Conservation (phyloP, 1,139 yeast genomes). For the Taphrina flavorubra region DNA sequence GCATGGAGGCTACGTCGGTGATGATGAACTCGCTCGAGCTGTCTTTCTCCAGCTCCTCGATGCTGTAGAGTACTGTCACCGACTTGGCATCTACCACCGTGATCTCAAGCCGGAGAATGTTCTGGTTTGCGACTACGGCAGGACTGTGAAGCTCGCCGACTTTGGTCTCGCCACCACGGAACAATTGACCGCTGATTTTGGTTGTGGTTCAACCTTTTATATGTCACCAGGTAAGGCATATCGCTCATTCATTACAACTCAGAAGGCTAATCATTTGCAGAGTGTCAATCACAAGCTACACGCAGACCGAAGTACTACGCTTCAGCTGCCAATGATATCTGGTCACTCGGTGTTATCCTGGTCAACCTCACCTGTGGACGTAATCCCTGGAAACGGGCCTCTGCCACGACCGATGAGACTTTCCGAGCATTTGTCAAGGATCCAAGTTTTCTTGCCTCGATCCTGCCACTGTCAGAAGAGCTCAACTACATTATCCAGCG, state of each 20-base stretch:
- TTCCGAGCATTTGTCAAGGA: constrained; percentile 61
- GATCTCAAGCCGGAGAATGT: constrained; percentile 92
- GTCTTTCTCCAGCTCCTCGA: constrained; percentile 78
- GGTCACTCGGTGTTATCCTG: constrained; percentile 85
- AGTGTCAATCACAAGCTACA: constrained; percentile 43
- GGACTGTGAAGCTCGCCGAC: constrained; percentile 72
- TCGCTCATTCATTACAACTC: constrained; percentile 49
- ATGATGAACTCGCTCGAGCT: constrained; percentile 65
- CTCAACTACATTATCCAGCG: constrained; percentile 62
- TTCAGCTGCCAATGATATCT: constrained; percentile 80
- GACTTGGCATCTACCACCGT: constrained; percentile 75
- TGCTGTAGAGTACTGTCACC: constrained; percentile 73
- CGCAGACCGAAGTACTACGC: constrained; percentile 45
- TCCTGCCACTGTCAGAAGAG: constrained; percentile 70
- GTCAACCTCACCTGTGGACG: constrained; percentile 81
- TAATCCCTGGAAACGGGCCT: constrained; percentile 91
- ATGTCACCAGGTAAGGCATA: constrained; percentile 90
- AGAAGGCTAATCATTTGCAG: constrained; percentile 48
- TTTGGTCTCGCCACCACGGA: constrained; percentile 80
- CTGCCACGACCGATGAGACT: constrained; percentile 63
- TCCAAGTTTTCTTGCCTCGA: constrained; percentile 62
- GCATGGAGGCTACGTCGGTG: constrained; percentile 60
- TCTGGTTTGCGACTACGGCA: constrained; percentile 67
- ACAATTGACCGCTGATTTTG: constrained; percentile 69
- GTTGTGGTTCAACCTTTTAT: constrained; percentile 86